Conservation (phyloP, 176 grass and related monocot genomes). For the Oryza brachyantha region DNA sequence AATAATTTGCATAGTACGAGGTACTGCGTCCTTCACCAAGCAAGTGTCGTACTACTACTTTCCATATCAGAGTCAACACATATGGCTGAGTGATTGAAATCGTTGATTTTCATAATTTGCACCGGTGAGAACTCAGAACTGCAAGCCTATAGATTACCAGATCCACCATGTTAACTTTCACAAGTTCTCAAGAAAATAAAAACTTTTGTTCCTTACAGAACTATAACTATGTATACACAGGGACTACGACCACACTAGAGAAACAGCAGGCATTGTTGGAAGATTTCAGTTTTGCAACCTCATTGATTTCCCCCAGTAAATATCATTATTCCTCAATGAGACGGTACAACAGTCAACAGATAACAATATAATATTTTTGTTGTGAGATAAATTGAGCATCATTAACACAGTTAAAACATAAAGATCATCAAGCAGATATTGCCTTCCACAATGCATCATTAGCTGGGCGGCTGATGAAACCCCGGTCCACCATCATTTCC, state of each 20-base stretch:
- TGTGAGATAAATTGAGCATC: too few relatives aligned
- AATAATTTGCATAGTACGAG: conserved; percentile 5
- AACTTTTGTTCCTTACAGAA: neutral
- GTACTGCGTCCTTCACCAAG: conserved; percentile 16
- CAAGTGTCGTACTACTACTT: neutral
- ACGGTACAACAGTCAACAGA: conserved; percentile 20
- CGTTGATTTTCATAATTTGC: neutral
- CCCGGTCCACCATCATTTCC: conserved; percentile 67
- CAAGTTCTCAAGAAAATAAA: neutral
- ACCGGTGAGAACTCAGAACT: neutral
- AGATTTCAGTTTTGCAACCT: neutral
- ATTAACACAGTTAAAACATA: conserved; percentile 5
- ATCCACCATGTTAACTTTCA: neutral
- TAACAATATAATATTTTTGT: neutral
- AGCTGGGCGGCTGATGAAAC: conserved; percentile 52
- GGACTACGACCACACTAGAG: neutral
- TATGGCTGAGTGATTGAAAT: neutral
- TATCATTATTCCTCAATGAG: neutral
- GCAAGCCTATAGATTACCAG: neutral
- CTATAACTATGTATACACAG: neutral
- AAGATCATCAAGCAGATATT: conserved; percentile 23
- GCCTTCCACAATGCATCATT: conserved; percentile 39
- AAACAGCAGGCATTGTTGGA: neutral
- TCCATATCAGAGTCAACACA: neutral
- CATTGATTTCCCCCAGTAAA: neutral